Evolutionary conservation across 2,329 filamentous ascomycete species (phyloP).

Genomic region (Nannizziopsis barbatae): DNA sequence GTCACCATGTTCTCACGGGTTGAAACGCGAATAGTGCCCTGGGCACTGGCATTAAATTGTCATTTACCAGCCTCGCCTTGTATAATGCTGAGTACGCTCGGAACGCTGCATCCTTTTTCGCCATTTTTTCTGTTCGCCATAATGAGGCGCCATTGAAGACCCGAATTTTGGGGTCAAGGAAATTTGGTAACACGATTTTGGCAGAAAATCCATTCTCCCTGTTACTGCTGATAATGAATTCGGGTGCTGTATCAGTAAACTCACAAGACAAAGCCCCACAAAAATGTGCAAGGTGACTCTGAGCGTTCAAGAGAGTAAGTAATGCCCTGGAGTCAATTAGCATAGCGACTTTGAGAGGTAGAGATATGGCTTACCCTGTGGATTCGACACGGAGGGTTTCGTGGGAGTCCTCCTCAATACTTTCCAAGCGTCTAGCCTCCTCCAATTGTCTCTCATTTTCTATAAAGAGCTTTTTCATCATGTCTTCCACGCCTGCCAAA

Average conservation of each 20-base stretch:
- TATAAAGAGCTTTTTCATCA: slow-evolving; percentile 62
- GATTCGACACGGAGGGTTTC: slow-evolving; percentile 33
- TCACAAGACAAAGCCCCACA: slow-evolving; percentile 52
- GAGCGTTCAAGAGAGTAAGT: slow-evolving; percentile 61
- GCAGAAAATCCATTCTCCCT: slow-evolving; percentile 32
- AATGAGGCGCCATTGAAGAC: slow-evolving; percentile 38
- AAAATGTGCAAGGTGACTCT: slow-evolving; percentile 70
- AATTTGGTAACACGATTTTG: slow-evolving; percentile 59
- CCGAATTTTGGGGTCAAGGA: slow-evolving; percentile 53
- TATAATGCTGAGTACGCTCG: slow-evolving; percentile 64
- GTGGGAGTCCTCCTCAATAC: slow-evolving; percentile 31
- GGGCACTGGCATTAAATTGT: slow-evolving; percentile 44
- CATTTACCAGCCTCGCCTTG: slow-evolving; percentile 58
- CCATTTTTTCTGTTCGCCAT: slow-evolving; percentile 64
- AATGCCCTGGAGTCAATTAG: slow-evolving; percentile 43
- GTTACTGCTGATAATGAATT: slow-evolving; percentile 49
- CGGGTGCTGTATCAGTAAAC: slow-evolving; percentile 55
- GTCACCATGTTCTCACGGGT: too few species aligned
- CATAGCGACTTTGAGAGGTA: slow-evolving; percentile 1
- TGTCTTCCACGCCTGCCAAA: slow-evolving; percentile 57
- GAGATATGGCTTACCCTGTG: slow-evolving; percentile 29
- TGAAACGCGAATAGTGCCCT: too few species aligned
- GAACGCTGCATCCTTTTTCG: slow-evolving; percentile 72
- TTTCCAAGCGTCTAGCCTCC: slow-evolving; percentile 41
- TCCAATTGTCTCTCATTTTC: slow-evolving; percentile 48